phyloP scores from a whole-genome alignment of 1,139 yeast species.

The Blastobotrys niveus region DNA sequence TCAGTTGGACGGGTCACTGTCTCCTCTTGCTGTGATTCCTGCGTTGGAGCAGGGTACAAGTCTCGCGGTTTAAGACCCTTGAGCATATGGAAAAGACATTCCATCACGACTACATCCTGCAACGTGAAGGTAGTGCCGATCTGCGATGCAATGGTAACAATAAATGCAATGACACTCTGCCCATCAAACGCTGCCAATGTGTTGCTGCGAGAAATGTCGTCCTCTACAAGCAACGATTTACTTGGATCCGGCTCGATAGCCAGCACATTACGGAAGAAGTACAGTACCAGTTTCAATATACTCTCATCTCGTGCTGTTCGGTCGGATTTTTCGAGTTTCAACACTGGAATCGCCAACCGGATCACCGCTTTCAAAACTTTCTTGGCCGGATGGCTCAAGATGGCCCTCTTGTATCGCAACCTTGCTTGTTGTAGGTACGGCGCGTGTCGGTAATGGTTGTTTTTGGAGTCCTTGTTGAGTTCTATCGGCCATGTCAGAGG shows the following conservation, averaged over 20 bases:
- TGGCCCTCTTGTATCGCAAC: slow-evolving; percentile 60
- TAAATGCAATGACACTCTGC: slow-evolving; percentile 66
- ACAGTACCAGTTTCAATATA: slow-evolving; percentile 63
- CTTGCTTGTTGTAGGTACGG: slow-evolving; percentile 64
- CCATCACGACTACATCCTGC: slow-evolving; percentile 62
- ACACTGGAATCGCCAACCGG: slow-evolving; percentile 61
- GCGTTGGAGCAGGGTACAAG: slow-evolving; percentile 19
- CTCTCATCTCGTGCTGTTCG: slow-evolving; percentile 70
- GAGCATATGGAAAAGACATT: slow-evolving; percentile 58
- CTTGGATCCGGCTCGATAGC: slow-evolving; percentile 66
- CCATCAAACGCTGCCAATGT: slow-evolving; percentile 53
- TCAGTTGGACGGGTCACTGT: slow-evolving; percentile 14
- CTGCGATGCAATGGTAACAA: slow-evolving; percentile 63
- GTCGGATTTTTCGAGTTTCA: slow-evolving; percentile 44
- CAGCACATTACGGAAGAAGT: slow-evolving; percentile 68
- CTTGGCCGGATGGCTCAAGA: slow-evolving; percentile 56
- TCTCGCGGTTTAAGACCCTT: slow-evolving; percentile 48
- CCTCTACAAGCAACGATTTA: slow-evolving; percentile 30
- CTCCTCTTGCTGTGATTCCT: slow-evolving; percentile 1
- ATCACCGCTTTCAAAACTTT: slow-evolving; percentile 63
- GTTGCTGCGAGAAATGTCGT: slow-evolving; percentile 62
- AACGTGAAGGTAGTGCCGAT: slow-evolving; percentile 60
- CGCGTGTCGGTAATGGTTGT: slow-evolving; percentile 51
- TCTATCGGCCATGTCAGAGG: slow-evolving; percentile 84
- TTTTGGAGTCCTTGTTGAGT: slow-evolving; percentile 44